Base-by-base conservation (phyloP, 1,139 yeast species). In the Sugiyamaella novakii region DNA sequence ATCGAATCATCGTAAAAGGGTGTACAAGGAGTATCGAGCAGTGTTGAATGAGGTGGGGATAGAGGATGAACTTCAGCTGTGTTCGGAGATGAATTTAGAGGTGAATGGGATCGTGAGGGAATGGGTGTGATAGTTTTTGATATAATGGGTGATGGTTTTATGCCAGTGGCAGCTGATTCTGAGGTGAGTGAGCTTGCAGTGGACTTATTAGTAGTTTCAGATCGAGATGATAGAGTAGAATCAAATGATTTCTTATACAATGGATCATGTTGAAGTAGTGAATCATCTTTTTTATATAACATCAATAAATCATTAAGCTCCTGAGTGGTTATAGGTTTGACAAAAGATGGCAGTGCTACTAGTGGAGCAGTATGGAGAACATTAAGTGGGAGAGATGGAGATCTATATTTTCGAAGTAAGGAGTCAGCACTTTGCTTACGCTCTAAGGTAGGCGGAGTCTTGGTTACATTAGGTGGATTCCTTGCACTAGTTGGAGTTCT, bases 301-400 rank as follows among this genome's bases (percentile, higher is more conserved):
- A n/a, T 7, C 3, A 31, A 22, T 31, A 42, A 22, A 3, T 24
- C 40, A 12, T 42, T 15, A 2, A 39, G n/a, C 14, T 46, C 41
- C 6, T 15, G 14, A 8, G 30, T 12, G 7, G 41, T 18, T 3
- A 40, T 39, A 3, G 45, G 36, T 15, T 34, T 21, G 1, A 46
- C 24, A 22, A 22, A 40, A 14, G 49, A 33, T 17, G 49, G 49
- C 17, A 46, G 11, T 18, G 30, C 45, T 24, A 46, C 33, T 12
- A 14, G 27, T 31, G 49, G 49, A 18, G 12, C 24, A 11, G 33
- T 29, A 8, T 46, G 45, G 8, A 33, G 11, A 15, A 34, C 41
- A 17, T 46, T 46, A 3, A 27, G n/a, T 19, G 49, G 49, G 11
- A 46, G 36, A 7, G 49, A 46, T 2, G 49, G 45, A 15, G 46